These are phyloP conservation scores for Penicillium brevicompactum DNA, from an alignment of 2,329 filamentous ascomycete species.

Conservation along the genomic window DNA sequence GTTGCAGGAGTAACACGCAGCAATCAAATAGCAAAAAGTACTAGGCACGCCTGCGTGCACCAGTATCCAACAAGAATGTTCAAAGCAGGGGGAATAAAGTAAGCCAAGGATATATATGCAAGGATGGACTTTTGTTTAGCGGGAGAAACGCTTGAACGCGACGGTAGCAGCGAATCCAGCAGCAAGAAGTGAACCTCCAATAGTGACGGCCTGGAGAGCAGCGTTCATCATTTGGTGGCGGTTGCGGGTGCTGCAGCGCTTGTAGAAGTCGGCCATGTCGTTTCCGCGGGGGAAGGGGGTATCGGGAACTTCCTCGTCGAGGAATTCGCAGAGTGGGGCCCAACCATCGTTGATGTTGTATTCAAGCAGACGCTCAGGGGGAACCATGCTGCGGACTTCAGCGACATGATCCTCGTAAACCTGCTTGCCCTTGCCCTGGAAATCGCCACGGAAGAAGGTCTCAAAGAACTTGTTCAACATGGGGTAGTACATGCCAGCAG, in stretches of 20 bases:
- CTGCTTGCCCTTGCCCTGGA: slow-evolving; percentile 65
- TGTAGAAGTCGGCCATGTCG: slow-evolving; percentile 58
- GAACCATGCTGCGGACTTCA: slow-evolving; percentile 52
- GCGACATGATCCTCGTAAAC: slow-evolving; percentile 61
- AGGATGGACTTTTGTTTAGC: slow-evolving; percentile 16
- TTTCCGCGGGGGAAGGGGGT: slow-evolving; percentile 55
- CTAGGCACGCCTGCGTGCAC: slow-evolving; percentile 28
- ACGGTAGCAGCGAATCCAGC: slow-evolving; percentile 44
- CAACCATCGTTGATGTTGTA: slow-evolving; percentile 58
- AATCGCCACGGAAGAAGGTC: slow-evolving; percentile 68
- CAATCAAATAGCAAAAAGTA: not conserved
- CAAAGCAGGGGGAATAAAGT: slow-evolving; percentile 5
- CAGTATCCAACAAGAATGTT: slow-evolving; percentile 4
- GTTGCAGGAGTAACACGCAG: not conserved
- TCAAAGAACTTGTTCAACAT: slow-evolving; percentile 72
- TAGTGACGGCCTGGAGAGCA: slow-evolving; percentile 53
- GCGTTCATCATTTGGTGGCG: slow-evolving; percentile 60
- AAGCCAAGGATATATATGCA: slow-evolving; percentile 8
- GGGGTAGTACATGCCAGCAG: slow-evolving; percentile 67
- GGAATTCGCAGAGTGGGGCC: slow-evolving; percentile 58
- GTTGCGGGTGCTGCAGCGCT: slow-evolving; percentile 56
- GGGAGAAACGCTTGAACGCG: slow-evolving; percentile 43
- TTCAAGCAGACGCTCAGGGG: slow-evolving; percentile 54
- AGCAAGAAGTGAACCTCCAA: slow-evolving; percentile 52
- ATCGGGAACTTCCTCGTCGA: slow-evolving; percentile 54